Conservation (phyloP, 176 grass and related monocot genomes). For the Chrysopogon serrulatus region DNA sequence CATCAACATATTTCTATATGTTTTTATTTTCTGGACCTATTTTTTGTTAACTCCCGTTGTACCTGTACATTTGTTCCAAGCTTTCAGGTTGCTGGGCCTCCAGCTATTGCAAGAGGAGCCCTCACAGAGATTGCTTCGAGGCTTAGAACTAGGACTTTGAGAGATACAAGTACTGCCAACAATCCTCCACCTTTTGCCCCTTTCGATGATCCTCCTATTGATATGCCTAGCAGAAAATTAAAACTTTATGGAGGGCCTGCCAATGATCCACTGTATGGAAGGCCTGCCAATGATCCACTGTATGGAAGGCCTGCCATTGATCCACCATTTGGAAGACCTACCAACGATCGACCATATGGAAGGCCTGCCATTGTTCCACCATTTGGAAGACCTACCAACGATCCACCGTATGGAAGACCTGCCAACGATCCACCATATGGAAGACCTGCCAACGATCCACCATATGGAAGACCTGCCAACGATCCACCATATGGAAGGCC, state of each 20-base stretch:
- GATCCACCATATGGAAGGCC: slow-evolving; percentile 17
- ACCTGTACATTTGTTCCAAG: slow-evolving; percentile 40
- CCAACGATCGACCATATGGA: neutral
- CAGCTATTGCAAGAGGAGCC: slow-evolving; percentile 52
- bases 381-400: slow-evolving; percentile 13
- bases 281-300: slow-evolving; percentile 16
- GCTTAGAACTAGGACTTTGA: slow-evolving; percentile 70
- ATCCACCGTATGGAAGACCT: slow-evolving; percentile 17
- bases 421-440: slow-evolving; percentile 10
- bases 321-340: neutral
- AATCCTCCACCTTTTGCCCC: slow-evolving; percentile 35
- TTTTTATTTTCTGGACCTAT: slow-evolving; percentile 15
- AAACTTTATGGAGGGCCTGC: slow-evolving; percentile 23
- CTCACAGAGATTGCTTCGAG: slow-evolving; percentile 70
- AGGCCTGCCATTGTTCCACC: slow-evolving; percentile 13
- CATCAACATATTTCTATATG: slow-evolving; percentile 14
- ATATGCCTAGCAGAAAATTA: slow-evolving; percentile 48
- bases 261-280: slow-evolving; percentile 32
- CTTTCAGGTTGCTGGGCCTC: slow-evolving; percentile 61
- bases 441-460: slow-evolving; percentile 1
- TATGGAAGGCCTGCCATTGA: slow-evolving; percentile 12
- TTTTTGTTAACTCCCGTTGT: slow-evolving; percentile 32
- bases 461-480: slow-evolving; percentile 28
- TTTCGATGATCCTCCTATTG: slow-evolving; percentile 46
- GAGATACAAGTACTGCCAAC: slow-evolving; percentile 36